phyloP scores from a whole-genome alignment of 179 eudicot species.

The Corrigiola litoralis region DNA sequence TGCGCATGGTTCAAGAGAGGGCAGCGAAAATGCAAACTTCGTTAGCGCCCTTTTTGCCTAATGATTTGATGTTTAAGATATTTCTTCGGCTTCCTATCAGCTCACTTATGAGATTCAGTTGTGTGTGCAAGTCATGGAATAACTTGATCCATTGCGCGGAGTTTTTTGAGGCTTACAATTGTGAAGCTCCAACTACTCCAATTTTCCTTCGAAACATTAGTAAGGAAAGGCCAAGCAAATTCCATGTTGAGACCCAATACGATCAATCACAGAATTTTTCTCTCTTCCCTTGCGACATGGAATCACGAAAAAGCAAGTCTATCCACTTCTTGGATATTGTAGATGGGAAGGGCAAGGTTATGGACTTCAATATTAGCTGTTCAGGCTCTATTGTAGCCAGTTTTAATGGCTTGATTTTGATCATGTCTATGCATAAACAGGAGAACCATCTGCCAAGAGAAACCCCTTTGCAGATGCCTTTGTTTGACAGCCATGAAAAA shows the following conservation, averaged over 20 bases:
- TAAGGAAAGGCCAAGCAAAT: slow-evolving; percentile 6
- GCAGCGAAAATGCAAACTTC: slow-evolving; percentile 10
- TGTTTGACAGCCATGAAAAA: slow-evolving; percentile 8
- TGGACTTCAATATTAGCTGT: slow-evolving; percentile 24
- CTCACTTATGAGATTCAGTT: slow-evolving; percentile 29
- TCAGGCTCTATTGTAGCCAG: slow-evolving; percentile 27
- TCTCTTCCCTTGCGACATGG: slow-evolving; percentile 17
- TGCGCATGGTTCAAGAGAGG: slow-evolving; percentile 22
- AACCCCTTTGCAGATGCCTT: neutral
- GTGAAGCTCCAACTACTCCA: slow-evolving; percentile 24
- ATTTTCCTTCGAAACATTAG: slow-evolving; percentile 10
- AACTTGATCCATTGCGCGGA: slow-evolving; percentile 36
- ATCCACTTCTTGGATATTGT: slow-evolving; percentile 32
- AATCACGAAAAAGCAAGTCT: slow-evolving; percentile 6
- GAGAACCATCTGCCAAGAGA: neutral
- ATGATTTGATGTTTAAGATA: slow-evolving; percentile 39
- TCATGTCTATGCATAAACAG: slow-evolving; percentile 9
- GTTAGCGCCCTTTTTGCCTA: slow-evolving; percentile 23
- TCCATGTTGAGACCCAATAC: slow-evolving; percentile 26
- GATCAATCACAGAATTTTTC: slow-evolving; percentile 13
- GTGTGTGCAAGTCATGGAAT: slow-evolving; percentile 46
- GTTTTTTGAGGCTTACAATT: slow-evolving; percentile 36
- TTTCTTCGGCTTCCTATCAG: slow-evolving; percentile 38
- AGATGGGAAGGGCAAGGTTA: slow-evolving; percentile 19
- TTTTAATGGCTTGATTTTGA: slow-evolving; percentile 37